Conservation (phyloP, 2,329 filamentous ascomycete genomes). For the Aspergillus fumigatiaffinis region DNA sequence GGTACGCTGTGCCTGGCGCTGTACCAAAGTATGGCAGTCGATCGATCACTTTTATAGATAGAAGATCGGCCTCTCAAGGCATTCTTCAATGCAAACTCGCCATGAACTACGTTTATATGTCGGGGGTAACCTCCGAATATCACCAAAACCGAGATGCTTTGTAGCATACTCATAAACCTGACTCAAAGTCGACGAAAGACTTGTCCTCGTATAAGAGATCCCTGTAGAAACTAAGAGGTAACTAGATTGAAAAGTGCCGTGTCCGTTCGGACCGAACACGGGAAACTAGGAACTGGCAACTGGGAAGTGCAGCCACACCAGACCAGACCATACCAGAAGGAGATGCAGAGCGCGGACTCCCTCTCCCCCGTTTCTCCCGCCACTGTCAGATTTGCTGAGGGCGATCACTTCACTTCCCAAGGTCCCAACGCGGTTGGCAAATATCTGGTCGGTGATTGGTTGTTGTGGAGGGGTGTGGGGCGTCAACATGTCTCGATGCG, state of each 20-base stretch:
- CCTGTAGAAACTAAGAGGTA: no score
- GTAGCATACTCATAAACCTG: no score
- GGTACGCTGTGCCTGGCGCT: not conserved
- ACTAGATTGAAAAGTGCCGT: not conserved
- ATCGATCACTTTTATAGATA: not conserved
- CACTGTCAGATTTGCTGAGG: slow-evolving; percentile 13
- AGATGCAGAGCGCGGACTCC: not conserved
- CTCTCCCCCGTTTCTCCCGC: no score
- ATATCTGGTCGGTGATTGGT: not conserved
- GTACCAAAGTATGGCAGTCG: not conserved
- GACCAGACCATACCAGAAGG: no score
- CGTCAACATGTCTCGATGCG: slow-evolving; percentile 9
- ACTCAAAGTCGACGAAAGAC: not conserved
- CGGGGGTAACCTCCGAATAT: not conserved
- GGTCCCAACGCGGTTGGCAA: slow-evolving; percentile 10
- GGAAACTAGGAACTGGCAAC: no score
- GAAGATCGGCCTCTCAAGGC: no score
- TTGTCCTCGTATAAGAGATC: no score
- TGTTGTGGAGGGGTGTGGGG: not conserved
- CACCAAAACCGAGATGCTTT: not conserved
- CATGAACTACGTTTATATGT: not conserved
- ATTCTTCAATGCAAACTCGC: not conserved
- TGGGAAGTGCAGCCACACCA: no score
- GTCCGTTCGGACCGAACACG: no score
- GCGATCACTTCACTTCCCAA: slow-evolving; percentile 13